Percentiles rank a stretch among this genome's conserved stretches.
phyloP scores from a whole-genome alignment of 129 eudicot species.

The Arctium minus region DNA sequence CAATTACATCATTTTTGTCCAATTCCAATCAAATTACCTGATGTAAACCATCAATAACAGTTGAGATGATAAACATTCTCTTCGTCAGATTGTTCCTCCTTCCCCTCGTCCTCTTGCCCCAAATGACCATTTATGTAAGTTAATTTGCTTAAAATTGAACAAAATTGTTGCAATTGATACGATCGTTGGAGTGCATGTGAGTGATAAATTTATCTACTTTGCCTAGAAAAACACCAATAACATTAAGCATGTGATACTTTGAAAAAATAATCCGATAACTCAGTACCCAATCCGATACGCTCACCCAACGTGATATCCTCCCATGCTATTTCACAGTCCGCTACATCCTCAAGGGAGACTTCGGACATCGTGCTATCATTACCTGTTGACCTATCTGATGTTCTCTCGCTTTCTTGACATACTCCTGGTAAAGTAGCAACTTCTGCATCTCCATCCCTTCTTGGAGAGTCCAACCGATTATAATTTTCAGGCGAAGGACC shows the following conservation, averaged over 20 bases:
- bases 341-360: constrained; percentile 62
- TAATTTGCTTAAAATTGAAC: background rate
- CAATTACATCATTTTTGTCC: background rate
- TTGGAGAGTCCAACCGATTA: constrained; percentile 19
- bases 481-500: constrained; percentile 23
- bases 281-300: constrained; percentile 92
- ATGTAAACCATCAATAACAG: background rate
- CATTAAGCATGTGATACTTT: background rate
- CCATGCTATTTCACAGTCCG: constrained; percentile 86
- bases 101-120: background rate
- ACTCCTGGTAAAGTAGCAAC: background rate
- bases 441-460: constrained; percentile 44
- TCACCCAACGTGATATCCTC: constrained; percentile 94
- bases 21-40: background rate
- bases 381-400: constrained; percentile 73
- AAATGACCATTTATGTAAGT: background rate
- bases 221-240: background rate
- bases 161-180: background rate
- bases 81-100: background rate
- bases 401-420: constrained; percentile 9
- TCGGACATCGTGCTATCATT: constrained; percentile 53
- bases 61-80: background rate
- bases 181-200: background rate
- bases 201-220: background rate
- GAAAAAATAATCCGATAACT: background rate